Base-by-base conservation (phyloP, 345 rosid species). In the Populus deltoides region DNA sequence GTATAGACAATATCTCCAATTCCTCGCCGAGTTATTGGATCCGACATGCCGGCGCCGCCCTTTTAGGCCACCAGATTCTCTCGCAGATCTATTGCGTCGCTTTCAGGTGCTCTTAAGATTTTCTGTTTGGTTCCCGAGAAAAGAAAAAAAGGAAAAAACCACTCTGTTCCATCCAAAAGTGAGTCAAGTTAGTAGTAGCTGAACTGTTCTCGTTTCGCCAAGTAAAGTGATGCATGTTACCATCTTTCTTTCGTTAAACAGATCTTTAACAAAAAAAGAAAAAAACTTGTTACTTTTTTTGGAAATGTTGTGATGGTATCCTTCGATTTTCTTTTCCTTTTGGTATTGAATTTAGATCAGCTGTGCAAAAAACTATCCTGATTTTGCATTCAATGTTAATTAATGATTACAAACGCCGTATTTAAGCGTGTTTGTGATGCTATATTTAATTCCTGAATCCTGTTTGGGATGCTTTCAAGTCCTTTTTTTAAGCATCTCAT, bases 21-120 rank as follows among this genome's bases (percentile, higher is more conserved):
- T 87, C 80, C 77, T 82, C 83, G 84, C 81, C 90, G 79, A 78
- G 80, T 83, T 77, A 59, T 75, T 82, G 71, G 73, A 72, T 75
- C 80, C 72, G 74, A 59, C 68, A 67, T 55, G 85, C 88, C 86
- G 85, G 84, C 84, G 91, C 91, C 83, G 87, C 78, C 88, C 81
- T 63, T 82, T 81, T 83, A 71, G 78, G 20, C 47, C n/a, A n/a
- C 63, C 51, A 47, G 77, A 66, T 55, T 68, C 66, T 71, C 57
- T 31, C 75, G 71, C 81, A 75, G 89, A 88, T 86, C 87, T 74
- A 73, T 66, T 4, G 77, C 68, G 78, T 81, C 76, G 27, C 74
- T 66, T 53, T 76, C 83, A 76, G 88, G 88, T 86, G 67, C 51
- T 39, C 49, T 6, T 75, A 68, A 74, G 41, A n/a, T 16, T 75